These are phyloP conservation scores for Aspergillus incahuasiensis DNA, from an alignment of 495 filamentous ascomycete genomes.

Conservation along the genomic window DNA sequence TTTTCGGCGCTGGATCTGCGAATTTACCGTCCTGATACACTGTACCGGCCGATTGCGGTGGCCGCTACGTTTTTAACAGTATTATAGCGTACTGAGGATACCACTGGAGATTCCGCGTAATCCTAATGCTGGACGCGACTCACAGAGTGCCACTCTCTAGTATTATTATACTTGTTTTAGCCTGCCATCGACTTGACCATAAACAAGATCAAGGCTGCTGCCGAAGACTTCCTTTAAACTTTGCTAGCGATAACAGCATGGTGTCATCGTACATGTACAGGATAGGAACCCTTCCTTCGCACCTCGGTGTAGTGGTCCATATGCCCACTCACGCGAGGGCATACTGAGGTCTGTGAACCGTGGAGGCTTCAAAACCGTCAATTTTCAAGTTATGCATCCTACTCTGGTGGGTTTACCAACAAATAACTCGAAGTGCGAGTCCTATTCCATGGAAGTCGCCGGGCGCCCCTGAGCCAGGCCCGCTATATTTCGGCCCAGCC, in stretches of 20 bases:
- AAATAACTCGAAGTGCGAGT: conserved; percentile 5
- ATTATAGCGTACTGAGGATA: neutral
- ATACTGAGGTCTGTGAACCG: neutral
- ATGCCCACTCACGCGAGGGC: neutral
- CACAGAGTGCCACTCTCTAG: neutral
- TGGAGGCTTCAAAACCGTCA: neutral
- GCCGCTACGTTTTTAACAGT: neutral
- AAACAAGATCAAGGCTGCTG: neutral
- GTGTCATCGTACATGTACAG: neutral
- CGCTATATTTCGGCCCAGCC: neutral
- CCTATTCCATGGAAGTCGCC: conserved; percentile 15
- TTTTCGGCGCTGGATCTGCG: conserved; percentile 37
- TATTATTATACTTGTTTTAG: neutral
- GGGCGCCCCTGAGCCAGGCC: conserved; percentile 21
- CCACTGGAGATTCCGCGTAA: neutral
- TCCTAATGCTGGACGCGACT: neutral
- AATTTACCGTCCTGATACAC: conserved; percentile 25
- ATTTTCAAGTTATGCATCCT: neutral
- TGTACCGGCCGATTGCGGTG: neutral
- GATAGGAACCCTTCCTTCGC: neutral
- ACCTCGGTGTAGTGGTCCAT: neutral
- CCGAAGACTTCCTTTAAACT: neutral
- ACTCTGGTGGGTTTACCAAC: conserved; percentile 4
- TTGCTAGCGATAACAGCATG: neutral
- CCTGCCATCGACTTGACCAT: neutral